A percentile compares a stretch with the other conserved stretches of the same genome.
phyloP scores from a whole-genome alignment of 768 basidiomycete genomes.

The Mycena amicta region DNA sequence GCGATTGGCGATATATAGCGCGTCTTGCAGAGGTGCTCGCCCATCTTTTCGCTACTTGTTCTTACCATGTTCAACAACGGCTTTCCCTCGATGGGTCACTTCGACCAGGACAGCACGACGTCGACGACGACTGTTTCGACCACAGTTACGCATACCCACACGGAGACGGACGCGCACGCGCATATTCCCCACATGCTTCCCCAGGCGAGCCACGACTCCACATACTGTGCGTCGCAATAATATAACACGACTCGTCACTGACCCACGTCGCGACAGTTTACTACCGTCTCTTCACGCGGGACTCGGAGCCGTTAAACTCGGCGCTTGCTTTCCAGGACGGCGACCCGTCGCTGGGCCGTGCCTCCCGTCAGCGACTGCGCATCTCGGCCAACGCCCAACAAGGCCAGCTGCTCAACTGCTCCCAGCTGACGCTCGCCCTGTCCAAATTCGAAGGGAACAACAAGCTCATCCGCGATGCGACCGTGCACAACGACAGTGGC shows the following conservation, averaged over 20 bases:
- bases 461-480: slow-evolving; percentile 1
- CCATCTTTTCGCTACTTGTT: no score
- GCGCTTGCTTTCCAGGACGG: slow-evolving; percentile 4
- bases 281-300: slow-evolving; percentile 7
- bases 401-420: slow-evolving; percentile 6
- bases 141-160: slow-evolving; percentile 8
- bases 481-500: slow-evolving; percentile 4
- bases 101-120: slow-evolving; percentile 1
- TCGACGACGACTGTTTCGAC: slow-evolving; percentile 4
- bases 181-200: slow-evolving; percentile 3
- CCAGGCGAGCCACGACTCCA: slow-evolving; percentile 1
- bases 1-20: no score
- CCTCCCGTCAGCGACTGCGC: slow-evolving; percentile 6
- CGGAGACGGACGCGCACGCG: slow-evolving; percentile 1
- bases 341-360: slow-evolving; percentile 8
- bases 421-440: slow-evolving; percentile 3
- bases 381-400: background rate
- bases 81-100: no score
- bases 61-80: no score
- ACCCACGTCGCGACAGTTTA: slow-evolving; percentile 1
- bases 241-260: background rate
- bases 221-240: slow-evolving; percentile 3
- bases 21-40: no score
- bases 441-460: slow-evolving; percentile 9
- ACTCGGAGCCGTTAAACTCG: slow-evolving; percentile 9